These are phyloP conservation scores for Colletotrichum godetiae DNA, from an alignment of 2,329 filamentous ascomycete species.

Conservation along the genomic window DNA sequence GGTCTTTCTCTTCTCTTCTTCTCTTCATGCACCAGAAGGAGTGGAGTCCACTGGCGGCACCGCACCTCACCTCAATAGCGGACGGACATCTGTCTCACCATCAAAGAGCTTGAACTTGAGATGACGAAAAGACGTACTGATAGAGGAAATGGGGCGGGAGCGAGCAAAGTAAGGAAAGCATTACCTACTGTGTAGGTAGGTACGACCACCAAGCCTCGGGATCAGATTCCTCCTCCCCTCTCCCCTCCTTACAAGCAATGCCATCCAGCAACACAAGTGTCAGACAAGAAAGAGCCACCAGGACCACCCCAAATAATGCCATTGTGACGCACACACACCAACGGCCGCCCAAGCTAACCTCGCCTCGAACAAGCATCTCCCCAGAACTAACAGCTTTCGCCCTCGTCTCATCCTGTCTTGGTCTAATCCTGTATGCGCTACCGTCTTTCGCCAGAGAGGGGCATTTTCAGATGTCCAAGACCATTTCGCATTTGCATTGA, in stretches of 20 bases:
- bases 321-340: constrained; percentile 1
- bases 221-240: not conserved
- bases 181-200: too few relatives aligned
- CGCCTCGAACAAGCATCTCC: not conserved
- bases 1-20: not conserved
- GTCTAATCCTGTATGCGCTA: not conserved
- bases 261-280: not conserved
- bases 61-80: not conserved
- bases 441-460: not conserved
- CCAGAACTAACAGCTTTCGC: not conserved
- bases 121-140: not conserved
- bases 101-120: constrained; percentile 25
- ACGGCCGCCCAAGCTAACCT: not conserved
- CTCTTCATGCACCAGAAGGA: not conserved
- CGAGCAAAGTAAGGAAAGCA: not conserved
- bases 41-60: constrained; percentile 13
- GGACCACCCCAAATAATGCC: constrained; percentile 26
- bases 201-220: not conserved
- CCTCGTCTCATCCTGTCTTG: constrained; percentile 11
- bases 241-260: not conserved
- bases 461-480: not conserved
- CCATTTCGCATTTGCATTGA: constrained; percentile 24
- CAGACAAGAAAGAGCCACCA: not conserved
- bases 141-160: not conserved
- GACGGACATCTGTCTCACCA: constrained; percentile 30